Evolutionary conservation across 768 basidiomycete genomes (phyloP), one percentile per base, ranked within the genome.

Genomic region (Rhizopogon vesiculosus): DNA sequence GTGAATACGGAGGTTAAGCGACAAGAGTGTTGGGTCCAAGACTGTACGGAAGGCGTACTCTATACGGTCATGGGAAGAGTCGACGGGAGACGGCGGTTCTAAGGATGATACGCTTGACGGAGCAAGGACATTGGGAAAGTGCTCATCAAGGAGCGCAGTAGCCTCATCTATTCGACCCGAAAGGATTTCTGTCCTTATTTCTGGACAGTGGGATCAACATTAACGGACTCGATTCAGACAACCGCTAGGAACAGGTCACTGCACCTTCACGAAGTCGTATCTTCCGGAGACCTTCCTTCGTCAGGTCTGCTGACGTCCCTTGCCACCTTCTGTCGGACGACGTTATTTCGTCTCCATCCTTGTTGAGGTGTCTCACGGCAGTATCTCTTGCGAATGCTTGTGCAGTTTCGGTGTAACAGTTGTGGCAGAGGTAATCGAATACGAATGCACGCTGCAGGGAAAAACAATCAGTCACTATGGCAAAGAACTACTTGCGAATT

Each of bases 1-100:
- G 42, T 89, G 85, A 46, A 97, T 90, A 49, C 87, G 87, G 40
- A 98, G 84, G 66, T 97, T 94, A 58, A 98, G 79, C 16, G 76
- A 74, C 51, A 96, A 77, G 62, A 93, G 91, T 1, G 75, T 69
- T n/a, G 93, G 87, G 45, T 87, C 78, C 28, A 85, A 77, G 6
- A 92, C 87, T 1, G 82, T 86, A 3, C 83, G 72, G 25, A 81
- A 73, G 19, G 80, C 67, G 59, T 83, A 87, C 54, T 78, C 70
- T 42, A 79, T 69, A 38, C 66, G 67, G 61, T 73, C 40, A 61
- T 70, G 57, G 62, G 74, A 56, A 52, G 54, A 53, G 31, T 69
- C 58, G 39, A 62, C 67, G 49, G 68, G 64, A 5, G 58, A 56
- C 42, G 40, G 18, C 29, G 15, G 25, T 56, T 46, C 28, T 56